Evolutionary conservation across 208 protist species (phyloP).

Genomic region (Leishmania amazonensis): DNA sequence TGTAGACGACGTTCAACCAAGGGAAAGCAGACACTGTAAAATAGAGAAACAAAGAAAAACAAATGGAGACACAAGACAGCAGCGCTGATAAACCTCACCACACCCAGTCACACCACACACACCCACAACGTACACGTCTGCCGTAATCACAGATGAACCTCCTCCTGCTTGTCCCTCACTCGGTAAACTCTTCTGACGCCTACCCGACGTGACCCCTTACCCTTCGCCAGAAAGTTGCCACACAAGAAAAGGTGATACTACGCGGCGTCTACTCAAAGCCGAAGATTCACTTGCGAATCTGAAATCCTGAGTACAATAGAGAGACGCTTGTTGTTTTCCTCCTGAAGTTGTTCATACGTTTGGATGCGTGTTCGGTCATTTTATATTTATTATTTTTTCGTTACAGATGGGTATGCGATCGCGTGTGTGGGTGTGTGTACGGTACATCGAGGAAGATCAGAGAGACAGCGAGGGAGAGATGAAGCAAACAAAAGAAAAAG

Average conservation of each 20-base stretch:
- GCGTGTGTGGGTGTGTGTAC: not conserved
- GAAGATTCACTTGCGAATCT: not conserved
- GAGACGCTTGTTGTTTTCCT: not conserved
- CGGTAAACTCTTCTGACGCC: not conserved
- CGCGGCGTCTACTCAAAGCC: not conserved
- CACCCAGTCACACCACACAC: not conserved
- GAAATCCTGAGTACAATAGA: not conserved
- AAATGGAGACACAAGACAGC: not conserved
- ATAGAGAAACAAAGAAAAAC: not conserved
- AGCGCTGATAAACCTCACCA: not conserved
- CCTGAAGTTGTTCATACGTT: not conserved
- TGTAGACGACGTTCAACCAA: not conserved
- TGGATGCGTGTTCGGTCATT: not conserved
- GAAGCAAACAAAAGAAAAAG: not conserved
- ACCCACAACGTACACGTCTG: not conserved
- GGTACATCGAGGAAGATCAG: not conserved
- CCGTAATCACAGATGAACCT: not conserved
- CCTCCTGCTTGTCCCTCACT: not conserved
- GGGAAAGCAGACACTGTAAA: not conserved
- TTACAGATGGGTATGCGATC: not conserved
- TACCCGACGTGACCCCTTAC: not conserved
- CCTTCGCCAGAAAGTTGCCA: not conserved
- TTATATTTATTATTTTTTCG: not conserved
- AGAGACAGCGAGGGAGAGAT: not conserved
- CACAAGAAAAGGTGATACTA: not conserved